phyloP scores from a whole-genome alignment of 2,329 filamentous ascomycete species.

The Alternaria novae-zelandiae region DNA sequence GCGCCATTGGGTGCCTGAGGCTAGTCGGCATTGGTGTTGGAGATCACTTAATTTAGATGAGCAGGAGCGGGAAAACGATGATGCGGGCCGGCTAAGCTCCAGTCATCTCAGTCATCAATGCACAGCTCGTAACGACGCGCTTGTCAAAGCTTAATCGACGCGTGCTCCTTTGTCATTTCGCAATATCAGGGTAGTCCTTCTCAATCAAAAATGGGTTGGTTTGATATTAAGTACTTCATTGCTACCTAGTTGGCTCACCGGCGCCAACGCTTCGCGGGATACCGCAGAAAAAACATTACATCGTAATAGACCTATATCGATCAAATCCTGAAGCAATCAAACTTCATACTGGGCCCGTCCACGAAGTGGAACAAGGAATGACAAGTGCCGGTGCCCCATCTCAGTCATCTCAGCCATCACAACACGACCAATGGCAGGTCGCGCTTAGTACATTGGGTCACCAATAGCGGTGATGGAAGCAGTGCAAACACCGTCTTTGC shows the following conservation, averaged over 20 bases:
- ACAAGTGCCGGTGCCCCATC: background rate
- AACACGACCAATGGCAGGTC: background rate
- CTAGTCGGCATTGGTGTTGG: slow-evolving; percentile 5
- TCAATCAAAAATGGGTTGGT: background rate
- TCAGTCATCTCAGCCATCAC: background rate
- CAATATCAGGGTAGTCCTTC: too few species aligned
- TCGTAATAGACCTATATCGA: background rate
- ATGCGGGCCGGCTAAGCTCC: background rate
- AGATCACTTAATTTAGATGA: slow-evolving; percentile 5
- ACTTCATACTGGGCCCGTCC: background rate
- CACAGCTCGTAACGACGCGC: background rate
- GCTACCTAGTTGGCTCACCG: background rate
- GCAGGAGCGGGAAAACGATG: background rate
- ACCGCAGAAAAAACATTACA: background rate
- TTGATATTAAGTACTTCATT: background rate
- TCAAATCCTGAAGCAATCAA: background rate
- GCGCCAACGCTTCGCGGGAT: background rate
- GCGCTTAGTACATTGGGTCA: slow-evolving; percentile 10
- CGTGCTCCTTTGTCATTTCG: background rate
- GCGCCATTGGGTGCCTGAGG: slow-evolving; percentile 9
- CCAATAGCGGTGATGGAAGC: slow-evolving; percentile 5
- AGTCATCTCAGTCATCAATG: background rate
- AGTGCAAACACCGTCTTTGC: slow-evolving; percentile 3
- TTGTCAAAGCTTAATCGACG: slow-evolving; percentile 1
- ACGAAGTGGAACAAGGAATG: background rate